Evolutionary conservation across 108 stramenopile genomes (phyloP), one percentile per base, ranked within the genome.

Genomic region (Nitzschia sp.): DNA sequence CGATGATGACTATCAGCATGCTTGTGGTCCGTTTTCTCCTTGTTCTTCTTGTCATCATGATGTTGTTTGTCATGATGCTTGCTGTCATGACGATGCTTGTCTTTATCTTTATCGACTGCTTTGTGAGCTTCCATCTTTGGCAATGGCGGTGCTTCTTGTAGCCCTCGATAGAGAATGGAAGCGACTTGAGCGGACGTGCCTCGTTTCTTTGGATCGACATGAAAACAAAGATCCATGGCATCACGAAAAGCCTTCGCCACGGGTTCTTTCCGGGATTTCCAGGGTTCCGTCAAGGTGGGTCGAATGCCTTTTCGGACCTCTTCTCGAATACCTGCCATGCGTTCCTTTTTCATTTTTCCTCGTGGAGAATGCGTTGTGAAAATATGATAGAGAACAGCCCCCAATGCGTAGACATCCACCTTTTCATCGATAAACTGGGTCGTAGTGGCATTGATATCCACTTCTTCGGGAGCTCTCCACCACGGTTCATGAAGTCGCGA

Each of bases 401-500:
- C 93, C 64, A 94, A 58, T 16, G 90, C 75, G 63, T 87, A 94
- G 0, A 94, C 77, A 71, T 94, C 93, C 0, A 92, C 87, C 60
- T 87, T 88, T 75, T 92, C 93, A 26, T 79, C 75, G 19, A 87
- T 76, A 8, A 78, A 13, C 16, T 30, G 19, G 3, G 68, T 45
- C 34, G 59, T 56, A 31, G 68, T 63, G 29, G 69, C 56, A 11
- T 54, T 0, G 28, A 80, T 60, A 30, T 81, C 72, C 83, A 94
- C 79, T 78, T 94, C 93, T 57, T 94, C 93, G 1, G 93, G 93
- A 17, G 88, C 85, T 44, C 92, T 64, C 81, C 87, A 90, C 87
- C 91, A 91, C 4, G 93, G 93, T 65, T 88, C 83, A 60, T 83
- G 82, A 28, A 90, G 77, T 0, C 86, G 80, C 15, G 85, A 78